These are phyloP conservation scores for Phaseolus lunatus DNA, from an alignment of 306 rosid species.

Conservation along the genomic window DNA sequence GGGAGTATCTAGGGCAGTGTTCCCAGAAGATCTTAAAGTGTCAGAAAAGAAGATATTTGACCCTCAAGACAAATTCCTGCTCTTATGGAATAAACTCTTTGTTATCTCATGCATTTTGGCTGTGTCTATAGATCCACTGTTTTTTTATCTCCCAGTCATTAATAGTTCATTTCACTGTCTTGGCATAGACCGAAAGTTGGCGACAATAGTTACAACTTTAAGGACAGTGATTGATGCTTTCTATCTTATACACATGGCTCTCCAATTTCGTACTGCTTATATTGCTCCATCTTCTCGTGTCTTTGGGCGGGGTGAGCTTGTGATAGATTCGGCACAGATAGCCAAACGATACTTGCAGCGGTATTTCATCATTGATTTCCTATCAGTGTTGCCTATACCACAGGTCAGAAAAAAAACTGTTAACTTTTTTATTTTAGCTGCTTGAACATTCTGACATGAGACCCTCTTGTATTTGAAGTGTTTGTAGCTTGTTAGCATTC, in stretches of 20 bases:
- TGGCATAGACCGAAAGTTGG: constrained; percentile 80
- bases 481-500: constrained; percentile 26
- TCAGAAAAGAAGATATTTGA: constrained; percentile 92
- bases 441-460: constrained; percentile 33
- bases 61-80: constrained; percentile 90
- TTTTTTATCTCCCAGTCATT: constrained; percentile 91
- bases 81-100: constrained; percentile 80
- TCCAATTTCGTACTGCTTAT: constrained; percentile 94
- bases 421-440: constrained; percentile 21
- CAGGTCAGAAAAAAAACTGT: constrained; percentile 68
- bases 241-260: constrained; percentile 93
- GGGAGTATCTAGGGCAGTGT: constrained; percentile 89
- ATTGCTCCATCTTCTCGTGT: constrained; percentile 99
- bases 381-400: constrained; percentile 89
- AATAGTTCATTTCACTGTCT: constrained; percentile 64
- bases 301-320: constrained; percentile 99
- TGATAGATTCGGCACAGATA: constrained; percentile 86
- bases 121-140: constrained; percentile 91
- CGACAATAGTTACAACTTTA: constrained; percentile 80
- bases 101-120: constrained; percentile 89
- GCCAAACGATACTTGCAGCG: constrained; percentile 87
- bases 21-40: constrained; percentile 92
- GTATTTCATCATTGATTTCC: constrained; percentile 81
- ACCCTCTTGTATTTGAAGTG: constrained; percentile 3
- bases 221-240: constrained; percentile 85